These are phyloP conservation scores for Epicoccum nigrum DNA, from an alignment of 2,329 filamentous ascomycete species.

Conservation along the genomic window DNA sequence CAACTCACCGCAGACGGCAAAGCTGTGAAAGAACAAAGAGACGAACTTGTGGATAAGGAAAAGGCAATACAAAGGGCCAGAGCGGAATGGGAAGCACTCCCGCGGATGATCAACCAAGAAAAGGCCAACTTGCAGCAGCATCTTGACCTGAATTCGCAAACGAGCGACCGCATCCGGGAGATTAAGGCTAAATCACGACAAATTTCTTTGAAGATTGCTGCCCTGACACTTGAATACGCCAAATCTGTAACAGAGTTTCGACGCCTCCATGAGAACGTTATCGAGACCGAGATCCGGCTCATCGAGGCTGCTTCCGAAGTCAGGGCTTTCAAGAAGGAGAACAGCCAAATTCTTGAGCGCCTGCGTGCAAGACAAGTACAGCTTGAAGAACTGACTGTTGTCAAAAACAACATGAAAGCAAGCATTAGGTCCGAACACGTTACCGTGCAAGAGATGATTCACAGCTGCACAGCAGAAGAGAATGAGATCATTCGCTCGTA, in stretches of 20 bases:
- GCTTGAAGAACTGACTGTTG: conserved; percentile 26
- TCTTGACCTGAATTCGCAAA: conserved; percentile 40
- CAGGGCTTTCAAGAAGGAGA: conserved; percentile 69
- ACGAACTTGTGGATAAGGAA: conserved; percentile 65
- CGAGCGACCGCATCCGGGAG: conserved; percentile 56
- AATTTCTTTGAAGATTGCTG: conserved; percentile 48
- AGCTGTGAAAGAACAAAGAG: conserved; percentile 15
- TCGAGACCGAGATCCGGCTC: conserved; percentile 72
- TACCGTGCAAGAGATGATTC: conserved; percentile 23
- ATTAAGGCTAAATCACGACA: conserved; percentile 52
- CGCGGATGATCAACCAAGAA: conserved; percentile 65
- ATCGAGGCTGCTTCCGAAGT: conserved; percentile 87
- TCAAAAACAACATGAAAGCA: conserved; percentile 12
- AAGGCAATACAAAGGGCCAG: conserved; percentile 68
- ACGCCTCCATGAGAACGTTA: conserved; percentile 64
- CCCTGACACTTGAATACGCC: conserved; percentile 59
- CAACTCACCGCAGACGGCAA: background rate
- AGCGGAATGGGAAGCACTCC: conserved; percentile 69
- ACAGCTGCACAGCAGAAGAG: conserved; percentile 36
- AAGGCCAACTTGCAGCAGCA: conserved; percentile 52
- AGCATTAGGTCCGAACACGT: conserved; percentile 25
- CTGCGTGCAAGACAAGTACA: conserved; percentile 34
- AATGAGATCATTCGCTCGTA: conserved; percentile 27
- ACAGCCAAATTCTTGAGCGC: conserved; percentile 49
- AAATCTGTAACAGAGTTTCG: conserved; percentile 68